Evolutionary conservation across 805 yeast species (phyloP).

Genomic region (Nadsonia fulvescens): DNA sequence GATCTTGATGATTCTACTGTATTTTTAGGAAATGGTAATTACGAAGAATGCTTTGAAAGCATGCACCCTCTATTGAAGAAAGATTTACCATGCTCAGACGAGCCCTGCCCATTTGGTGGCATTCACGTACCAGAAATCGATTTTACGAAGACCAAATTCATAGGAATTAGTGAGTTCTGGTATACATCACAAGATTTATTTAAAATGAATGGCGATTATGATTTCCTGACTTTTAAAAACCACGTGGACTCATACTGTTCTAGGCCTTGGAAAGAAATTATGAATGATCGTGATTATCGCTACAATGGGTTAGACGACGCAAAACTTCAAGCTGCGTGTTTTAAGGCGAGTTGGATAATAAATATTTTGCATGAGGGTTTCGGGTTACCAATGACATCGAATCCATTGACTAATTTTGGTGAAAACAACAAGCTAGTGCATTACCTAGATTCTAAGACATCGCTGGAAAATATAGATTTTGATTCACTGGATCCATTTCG

Average conservation of each 20-base stretch:
- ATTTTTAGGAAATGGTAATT: slow-evolving; percentile 65
- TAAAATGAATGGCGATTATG: slow-evolving; percentile 58
- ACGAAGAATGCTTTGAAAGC: slow-evolving; percentile 49
- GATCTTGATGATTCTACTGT: slow-evolving; percentile 16
- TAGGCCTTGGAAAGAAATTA: slow-evolving; percentile 43
- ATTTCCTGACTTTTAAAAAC: slow-evolving; percentile 52
- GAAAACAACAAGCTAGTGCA: too few relatives aligned
- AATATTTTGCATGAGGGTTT: slow-evolving; percentile 86
- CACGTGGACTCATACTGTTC: slow-evolving; percentile 59
- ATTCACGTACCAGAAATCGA: slow-evolving; percentile 85
- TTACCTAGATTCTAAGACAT: slow-evolving; percentile 2
- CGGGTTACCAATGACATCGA: slow-evolving; percentile 72
- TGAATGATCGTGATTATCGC: slow-evolving; percentile 31
- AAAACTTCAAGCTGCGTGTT: slow-evolving; percentile 55
- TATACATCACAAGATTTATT: slow-evolving; percentile 88
- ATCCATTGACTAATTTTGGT: slow-evolving; percentile 8
- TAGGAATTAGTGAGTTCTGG: slow-evolving; percentile 95
- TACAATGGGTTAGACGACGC: too few relatives aligned
- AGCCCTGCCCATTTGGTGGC: slow-evolving; percentile 79
- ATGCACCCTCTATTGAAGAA: slow-evolving; percentile 54
- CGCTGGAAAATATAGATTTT: slow-evolving; percentile 3
- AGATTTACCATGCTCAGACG: slow-evolving; percentile 70
- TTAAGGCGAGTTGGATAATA: slow-evolving; percentile 88
- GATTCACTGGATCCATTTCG: slow-evolving; percentile 45
- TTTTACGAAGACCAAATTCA: slow-evolving; percentile 61